Evolutionary conservation across 257 asterid genomes (phyloP).

Genomic region (Thymus mandschuricus): DNA sequence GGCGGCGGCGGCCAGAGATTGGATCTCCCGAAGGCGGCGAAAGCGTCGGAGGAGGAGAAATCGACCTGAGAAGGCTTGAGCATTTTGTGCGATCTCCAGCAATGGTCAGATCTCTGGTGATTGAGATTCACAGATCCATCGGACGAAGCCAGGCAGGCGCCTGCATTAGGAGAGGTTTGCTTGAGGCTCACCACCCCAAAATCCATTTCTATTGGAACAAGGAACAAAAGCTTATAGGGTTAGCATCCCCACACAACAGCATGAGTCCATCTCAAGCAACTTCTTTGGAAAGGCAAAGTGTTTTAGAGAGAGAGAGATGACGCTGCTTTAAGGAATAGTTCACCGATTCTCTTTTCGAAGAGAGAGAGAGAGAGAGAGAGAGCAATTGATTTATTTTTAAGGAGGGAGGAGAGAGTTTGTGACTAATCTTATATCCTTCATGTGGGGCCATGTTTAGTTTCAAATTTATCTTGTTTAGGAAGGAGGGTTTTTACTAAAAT

Average conservation of each 20-base stretch:
- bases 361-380: slow-evolving; percentile 31
- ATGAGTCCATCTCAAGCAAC: slow-evolving; percentile 55
- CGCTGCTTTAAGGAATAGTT: slow-evolving; percentile 25
- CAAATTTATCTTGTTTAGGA: slow-evolving; percentile 24
- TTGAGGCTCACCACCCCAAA: slow-evolving; percentile 44
- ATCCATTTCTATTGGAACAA: slow-evolving; percentile 40
- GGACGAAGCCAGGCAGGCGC: slow-evolving; percentile 21
- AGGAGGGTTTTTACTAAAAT: slow-evolving; percentile 23
- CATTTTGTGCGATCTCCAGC: slow-evolving; percentile 43
- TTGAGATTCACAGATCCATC: slow-evolving; percentile 52
- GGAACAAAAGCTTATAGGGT: slow-evolving; percentile 26
- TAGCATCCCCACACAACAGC: slow-evolving; percentile 33
- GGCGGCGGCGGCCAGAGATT: slow-evolving; percentile 41
- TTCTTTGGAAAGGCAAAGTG: slow-evolving; percentile 34
- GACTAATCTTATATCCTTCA: neutral
- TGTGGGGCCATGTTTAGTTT: slow-evolving; percentile 24
- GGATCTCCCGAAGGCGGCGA: slow-evolving; percentile 46
- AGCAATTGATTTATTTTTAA: slow-evolving; percentile 13
- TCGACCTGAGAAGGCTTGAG: slow-evolving; percentile 39
- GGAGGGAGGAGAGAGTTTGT: neutral
- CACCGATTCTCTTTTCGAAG: slow-evolving; percentile 3
- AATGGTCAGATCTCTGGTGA: slow-evolving; percentile 47
- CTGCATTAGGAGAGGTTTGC: slow-evolving; percentile 34
- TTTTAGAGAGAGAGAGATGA: slow-evolving; percentile 25
- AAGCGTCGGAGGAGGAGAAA: slow-evolving; percentile 34